phyloP scores from a whole-genome alignment of 495 filamentous ascomycete species.

The Penicillium silybi region DNA sequence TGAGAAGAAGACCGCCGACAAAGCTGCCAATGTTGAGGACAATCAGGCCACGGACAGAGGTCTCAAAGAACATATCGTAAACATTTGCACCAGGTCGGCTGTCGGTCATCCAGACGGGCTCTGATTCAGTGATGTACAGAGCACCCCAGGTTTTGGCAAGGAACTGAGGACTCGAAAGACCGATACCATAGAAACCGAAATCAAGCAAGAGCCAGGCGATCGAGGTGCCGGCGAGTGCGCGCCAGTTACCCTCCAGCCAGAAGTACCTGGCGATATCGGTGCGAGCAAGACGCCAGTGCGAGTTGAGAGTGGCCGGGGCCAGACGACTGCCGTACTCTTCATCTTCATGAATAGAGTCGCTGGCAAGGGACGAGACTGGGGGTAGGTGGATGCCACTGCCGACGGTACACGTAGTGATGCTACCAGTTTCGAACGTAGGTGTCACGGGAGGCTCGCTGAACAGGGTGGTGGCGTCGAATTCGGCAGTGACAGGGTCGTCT shows the following conservation, averaged over 20 bases:
- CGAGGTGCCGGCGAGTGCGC: constrained; percentile 46
- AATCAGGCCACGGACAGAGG: constrained; percentile 36
- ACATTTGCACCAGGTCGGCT: constrained; percentile 28
- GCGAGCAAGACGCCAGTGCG: constrained; percentile 39
- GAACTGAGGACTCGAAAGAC: constrained; percentile 43
- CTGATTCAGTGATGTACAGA: constrained; percentile 25
- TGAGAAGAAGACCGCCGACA: constrained; percentile 41
- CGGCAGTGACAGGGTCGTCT: constrained; percentile 43
- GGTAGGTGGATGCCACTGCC: constrained; percentile 22
- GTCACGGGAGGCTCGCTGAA: constrained; percentile 24
- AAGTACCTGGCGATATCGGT: constrained; percentile 46
- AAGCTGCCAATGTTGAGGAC: constrained; percentile 46
- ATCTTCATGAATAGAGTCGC: constrained; percentile 22
- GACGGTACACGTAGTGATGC: constrained; percentile 2
- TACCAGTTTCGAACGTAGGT: constrained; percentile 9
- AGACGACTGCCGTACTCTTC: constrained; percentile 16
- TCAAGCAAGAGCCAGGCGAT: constrained; percentile 51
- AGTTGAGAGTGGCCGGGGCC: constrained; percentile 40
- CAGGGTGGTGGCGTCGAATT: constrained; percentile 43
- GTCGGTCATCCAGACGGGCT: constrained; percentile 38
- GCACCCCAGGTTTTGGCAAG: constrained; percentile 43
- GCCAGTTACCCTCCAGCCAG: constrained; percentile 50
- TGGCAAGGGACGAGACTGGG: constrained; percentile 23
- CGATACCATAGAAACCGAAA: constrained; percentile 55
- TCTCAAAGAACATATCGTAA: constrained; percentile 39